These are phyloP conservation scores for Zymoseptoria passerinii DNA, from an alignment of 2,329 filamentous ascomycete genomes.

Conservation along the genomic window DNA sequence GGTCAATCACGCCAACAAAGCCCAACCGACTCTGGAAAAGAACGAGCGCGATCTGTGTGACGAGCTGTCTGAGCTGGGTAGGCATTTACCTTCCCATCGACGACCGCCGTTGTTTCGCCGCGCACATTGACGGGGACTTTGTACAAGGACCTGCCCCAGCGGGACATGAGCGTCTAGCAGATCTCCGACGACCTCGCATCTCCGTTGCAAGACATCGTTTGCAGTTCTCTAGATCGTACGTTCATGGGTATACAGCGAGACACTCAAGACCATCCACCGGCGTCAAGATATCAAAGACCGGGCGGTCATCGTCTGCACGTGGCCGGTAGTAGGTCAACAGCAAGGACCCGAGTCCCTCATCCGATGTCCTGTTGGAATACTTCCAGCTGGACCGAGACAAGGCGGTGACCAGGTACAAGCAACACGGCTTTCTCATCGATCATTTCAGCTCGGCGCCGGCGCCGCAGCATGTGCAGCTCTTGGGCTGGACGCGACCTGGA, in stretches of 20 bases:
- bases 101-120: slow-evolving; percentile 1
- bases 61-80: not conserved
- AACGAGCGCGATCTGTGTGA: not conserved
- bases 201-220: not conserved
- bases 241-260: not conserved
- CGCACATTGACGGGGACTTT: slow-evolving; percentile 1
- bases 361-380: not conserved
- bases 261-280: not conserved
- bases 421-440: not conserved
- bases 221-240: not conserved
- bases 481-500: not conserved
- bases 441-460: too few relatives aligned
- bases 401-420: not conserved
- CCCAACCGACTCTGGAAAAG: not conserved
- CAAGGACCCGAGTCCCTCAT: not conserved
- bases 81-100: slow-evolving; percentile 3
- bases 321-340: not conserved
- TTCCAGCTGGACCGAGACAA: not conserved
- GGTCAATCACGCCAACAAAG: not conserved
- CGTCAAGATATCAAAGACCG: not conserved
- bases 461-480: not conserved
- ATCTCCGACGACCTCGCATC: not conserved
- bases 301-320: slow-evolving; percentile 1
- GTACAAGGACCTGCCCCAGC: not conserved
- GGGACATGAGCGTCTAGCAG: not conserved